phyloP scores from a whole-genome alignment of 2,329 filamentous ascomycete species.

The Sporothrix curviconia region DNA sequence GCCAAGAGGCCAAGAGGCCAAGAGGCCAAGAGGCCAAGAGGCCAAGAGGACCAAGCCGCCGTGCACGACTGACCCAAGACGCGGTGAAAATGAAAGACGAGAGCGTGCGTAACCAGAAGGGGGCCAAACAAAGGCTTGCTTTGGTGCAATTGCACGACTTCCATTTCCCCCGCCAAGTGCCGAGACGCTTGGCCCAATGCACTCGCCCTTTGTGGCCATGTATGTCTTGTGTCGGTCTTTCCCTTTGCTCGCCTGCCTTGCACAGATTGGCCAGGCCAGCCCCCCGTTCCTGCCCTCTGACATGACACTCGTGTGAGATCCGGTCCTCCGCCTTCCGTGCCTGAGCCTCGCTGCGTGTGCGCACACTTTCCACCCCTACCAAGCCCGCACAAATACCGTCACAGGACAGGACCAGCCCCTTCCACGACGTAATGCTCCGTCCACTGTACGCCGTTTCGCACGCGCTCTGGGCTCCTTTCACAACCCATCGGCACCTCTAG shows the following conservation, averaged over 20 bases:
- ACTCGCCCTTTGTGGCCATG: neutral
- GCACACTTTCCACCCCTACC: neutral
- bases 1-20: neutral
- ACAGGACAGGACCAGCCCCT: neutral
- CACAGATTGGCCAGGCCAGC: conserved; percentile 2
- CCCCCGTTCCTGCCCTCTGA: neutral
- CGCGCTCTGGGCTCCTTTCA: neutral
- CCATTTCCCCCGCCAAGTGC: neutral
- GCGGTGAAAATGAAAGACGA: neutral
- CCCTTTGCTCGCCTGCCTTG: neutral
- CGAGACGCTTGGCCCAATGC: conserved; percentile 8
- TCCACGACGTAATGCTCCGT: neutral
- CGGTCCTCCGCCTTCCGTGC: conserved; percentile 1
- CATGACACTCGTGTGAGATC: neutral
- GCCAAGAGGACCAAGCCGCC: neutral
- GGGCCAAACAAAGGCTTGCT: too few relatives aligned
- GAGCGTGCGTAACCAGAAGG: neutral
- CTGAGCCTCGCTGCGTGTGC: neutral
- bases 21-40: conserved; percentile 1
- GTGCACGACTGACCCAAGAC: neutral
- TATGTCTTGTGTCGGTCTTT: neutral
- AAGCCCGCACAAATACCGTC: conserved; percentile 1
- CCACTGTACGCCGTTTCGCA: neutral
- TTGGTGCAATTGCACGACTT: neutral
- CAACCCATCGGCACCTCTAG: too few relatives aligned